A percentile compares a stretch with the other conserved stretches of the same genome.
Conservation (phyloP, 768 basidiomycete genomes). For the Trametes meyenii region DNA sequence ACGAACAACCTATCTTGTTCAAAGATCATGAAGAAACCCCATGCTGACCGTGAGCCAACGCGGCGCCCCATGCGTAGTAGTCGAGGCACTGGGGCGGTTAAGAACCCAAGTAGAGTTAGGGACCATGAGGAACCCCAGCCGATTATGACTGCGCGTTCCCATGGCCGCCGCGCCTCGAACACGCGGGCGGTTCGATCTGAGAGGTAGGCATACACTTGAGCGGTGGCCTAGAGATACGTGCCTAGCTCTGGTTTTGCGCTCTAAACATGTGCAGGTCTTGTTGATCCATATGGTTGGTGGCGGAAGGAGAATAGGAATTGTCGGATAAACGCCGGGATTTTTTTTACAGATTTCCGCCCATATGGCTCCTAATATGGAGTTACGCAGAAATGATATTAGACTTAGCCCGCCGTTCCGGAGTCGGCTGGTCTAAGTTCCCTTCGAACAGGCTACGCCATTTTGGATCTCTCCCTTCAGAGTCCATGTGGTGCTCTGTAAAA, state of each 20-base stretch:
- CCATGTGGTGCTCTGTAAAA: neutral
- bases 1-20: neutral
- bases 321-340: too few species aligned
- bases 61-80: neutral
- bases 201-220: too few species aligned
- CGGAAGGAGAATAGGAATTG: too few species aligned
- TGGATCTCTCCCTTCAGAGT: neutral
- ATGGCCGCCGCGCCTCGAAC: neutral
- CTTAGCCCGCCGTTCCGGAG: neutral
- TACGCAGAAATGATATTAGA: too few species aligned
- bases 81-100: neutral
- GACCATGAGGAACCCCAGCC: constrained; percentile 4
- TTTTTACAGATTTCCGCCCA: too few species aligned
- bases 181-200: too few species aligned
- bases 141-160: constrained; percentile 1
- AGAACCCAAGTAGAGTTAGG: constrained; percentile 1
- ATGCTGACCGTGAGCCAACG: neutral
- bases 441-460: neutral
- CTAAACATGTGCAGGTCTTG: too few species aligned
- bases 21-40: neutral
- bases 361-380: too few species aligned
- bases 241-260: too few species aligned
- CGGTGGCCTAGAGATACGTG: too few species aligned
- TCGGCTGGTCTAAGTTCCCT: neutral
- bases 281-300: too few species aligned